phyloP scores from a whole-genome alignment of 305 asterid genomes.

The Rubia tinctorum region DNA sequence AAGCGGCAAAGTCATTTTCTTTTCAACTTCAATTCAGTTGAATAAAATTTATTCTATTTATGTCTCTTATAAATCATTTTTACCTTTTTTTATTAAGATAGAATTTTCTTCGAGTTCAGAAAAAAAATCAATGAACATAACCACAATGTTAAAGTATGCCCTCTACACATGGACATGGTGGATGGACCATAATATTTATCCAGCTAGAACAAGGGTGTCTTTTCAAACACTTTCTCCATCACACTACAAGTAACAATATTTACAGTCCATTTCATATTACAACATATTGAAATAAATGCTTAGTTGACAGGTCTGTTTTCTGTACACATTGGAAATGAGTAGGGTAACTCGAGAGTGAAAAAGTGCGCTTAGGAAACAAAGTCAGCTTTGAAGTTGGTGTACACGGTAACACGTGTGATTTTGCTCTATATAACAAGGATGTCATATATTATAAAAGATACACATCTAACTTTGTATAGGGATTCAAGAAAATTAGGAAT shows the following conservation, averaged over 20 bases:
- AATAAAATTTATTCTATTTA: too few species aligned
- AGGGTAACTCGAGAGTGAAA: slow-evolving; percentile 22
- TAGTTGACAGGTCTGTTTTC: background rate
- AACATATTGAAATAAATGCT: background rate
- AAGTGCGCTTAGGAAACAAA: slow-evolving; percentile 26
- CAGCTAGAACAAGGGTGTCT: slow-evolving; percentile 20
- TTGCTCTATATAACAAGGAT: background rate
- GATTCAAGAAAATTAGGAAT: too few species aligned
- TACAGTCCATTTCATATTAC: too few species aligned
- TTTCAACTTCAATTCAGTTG: slow-evolving; percentile 4
- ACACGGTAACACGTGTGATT: slow-evolving; percentile 8
- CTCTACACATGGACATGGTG: slow-evolving; percentile 24
- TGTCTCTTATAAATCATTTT: background rate
- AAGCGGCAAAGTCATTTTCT: slow-evolving; percentile 14
- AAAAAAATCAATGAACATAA: slow-evolving; percentile 18
- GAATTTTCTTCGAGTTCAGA: slow-evolving; percentile 18
- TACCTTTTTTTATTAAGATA: background rate
- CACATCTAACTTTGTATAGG: too few species aligned
- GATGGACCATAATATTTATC: slow-evolving; percentile 23
- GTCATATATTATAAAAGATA: background rate
- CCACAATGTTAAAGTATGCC: slow-evolving; percentile 17
- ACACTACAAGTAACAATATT: slow-evolving; percentile 25
- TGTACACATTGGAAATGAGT: slow-evolving; percentile 31
- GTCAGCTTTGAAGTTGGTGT: slow-evolving; percentile 33
- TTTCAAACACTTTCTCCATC: slow-evolving; percentile 27